A percentile compares a stretch with the other conserved stretches of the same genome.
These are phyloP conservation scores for Erythrobasidium hasegawianum DNA, from an alignment of 1,284 basidiomycete species.

Conservation along the genomic window DNA sequence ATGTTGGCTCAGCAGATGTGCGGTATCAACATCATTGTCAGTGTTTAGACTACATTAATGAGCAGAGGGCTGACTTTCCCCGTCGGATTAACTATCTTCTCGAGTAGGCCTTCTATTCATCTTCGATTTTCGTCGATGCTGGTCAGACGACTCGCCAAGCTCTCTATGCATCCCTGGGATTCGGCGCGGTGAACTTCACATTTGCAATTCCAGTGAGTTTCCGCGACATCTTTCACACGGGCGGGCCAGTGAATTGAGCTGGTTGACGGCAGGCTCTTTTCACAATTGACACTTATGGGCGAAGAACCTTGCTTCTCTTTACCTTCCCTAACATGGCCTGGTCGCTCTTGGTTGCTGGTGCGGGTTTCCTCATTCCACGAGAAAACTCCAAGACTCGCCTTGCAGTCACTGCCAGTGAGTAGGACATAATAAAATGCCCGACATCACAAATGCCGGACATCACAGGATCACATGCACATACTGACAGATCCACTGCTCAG, in stretches of 20 bases:
- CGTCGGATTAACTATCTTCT: too few relatives aligned
- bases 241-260: too few relatives aligned
- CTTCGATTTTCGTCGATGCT: constrained; percentile 62
- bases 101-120: constrained; percentile 54
- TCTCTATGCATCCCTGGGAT: constrained; percentile 62
- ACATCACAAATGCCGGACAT: too few relatives aligned
- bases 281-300: constrained; percentile 48
- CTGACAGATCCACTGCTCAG: too few relatives aligned
- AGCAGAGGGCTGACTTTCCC: too few relatives aligned
- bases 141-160: constrained; percentile 55
- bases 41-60: too few relatives aligned
- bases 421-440: too few relatives aligned
- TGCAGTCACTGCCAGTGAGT: constrained; percentile 27
- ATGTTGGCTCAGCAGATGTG: constrained; percentile 58
- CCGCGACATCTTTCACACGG: too few relatives aligned
- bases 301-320: constrained; percentile 47
- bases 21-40: constrained; percentile 56
- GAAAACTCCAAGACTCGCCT: constrained; percentile 39
- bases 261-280: constrained; percentile 33
- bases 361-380: constrained; percentile 53
- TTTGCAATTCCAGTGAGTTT: constrained; percentile 43
- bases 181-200: constrained; percentile 56
- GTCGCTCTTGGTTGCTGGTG: constrained; percentile 48
- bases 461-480: too few relatives aligned
- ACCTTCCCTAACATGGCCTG: constrained; percentile 53